Percentiles rank a stretch among this genome's conserved stretches.
phyloP scores from a whole-genome alignment of 129 eudicot genomes.

The Apium graveolens region DNA sequence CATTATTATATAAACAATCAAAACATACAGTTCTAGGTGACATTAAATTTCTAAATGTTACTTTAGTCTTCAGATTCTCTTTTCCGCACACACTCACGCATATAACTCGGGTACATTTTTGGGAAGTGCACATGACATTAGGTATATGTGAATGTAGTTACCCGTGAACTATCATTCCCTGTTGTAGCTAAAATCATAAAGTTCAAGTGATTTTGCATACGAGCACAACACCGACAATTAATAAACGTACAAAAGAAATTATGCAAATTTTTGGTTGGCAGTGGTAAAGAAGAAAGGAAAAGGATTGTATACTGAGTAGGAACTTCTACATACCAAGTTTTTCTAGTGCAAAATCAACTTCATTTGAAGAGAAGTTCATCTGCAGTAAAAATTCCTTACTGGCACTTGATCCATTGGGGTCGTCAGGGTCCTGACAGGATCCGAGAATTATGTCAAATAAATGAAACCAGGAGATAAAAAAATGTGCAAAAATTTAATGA shows the following conservation, averaged over 20 bases:
- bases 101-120: background rate
- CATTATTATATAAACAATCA: background rate
- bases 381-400: constrained; percentile 47
- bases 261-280: background rate
- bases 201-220: background rate
- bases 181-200: background rate
- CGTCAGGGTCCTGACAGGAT: constrained; percentile 58
- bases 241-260: background rate
- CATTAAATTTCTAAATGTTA: background rate
- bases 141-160: background rate
- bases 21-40: background rate
- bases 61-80: background rate
- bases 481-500: background rate
- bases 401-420: constrained; percentile 25
- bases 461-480: background rate
- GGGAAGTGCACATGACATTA: background rate
- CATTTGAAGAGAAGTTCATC: constrained; percentile 76
- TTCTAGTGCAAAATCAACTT: constrained; percentile 65
- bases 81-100: background rate
- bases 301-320: background rate
- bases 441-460: constrained; percentile 8
- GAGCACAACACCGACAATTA: background rate
- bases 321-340: constrained; percentile 62
- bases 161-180: background rate
- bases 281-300: background rate